These are phyloP conservation scores for Populus simonii DNA, from an alignment of 345 rosid genomes.

Conservation along the genomic window DNA sequence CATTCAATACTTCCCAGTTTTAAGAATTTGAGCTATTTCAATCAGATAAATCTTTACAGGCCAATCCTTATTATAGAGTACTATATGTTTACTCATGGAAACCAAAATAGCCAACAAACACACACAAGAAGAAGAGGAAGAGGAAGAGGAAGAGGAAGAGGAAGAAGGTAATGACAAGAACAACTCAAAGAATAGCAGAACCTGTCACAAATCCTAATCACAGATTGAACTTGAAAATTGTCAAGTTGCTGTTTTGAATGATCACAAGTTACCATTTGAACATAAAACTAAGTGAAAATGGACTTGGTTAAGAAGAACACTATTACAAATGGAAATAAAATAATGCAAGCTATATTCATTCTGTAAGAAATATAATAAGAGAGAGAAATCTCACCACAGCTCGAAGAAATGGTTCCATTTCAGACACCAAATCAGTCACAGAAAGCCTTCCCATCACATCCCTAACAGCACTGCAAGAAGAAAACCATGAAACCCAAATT, in stretches of 20 bases:
- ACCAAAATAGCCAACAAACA: background rate
- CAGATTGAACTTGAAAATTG: background rate
- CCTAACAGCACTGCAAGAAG: constrained; percentile 39
- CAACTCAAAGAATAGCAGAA: background rate
- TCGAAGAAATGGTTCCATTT: constrained; percentile 50
- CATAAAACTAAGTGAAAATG: background rate
- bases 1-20: background rate
- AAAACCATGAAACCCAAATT: background rate
- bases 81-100: background rate
- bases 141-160: background rate
- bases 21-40: background rate
- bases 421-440: constrained; percentile 20
- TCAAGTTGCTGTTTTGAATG: constrained; percentile 2
- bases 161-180: background rate
- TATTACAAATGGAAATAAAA: background rate
- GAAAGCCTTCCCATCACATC: constrained; percentile 39
- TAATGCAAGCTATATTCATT: background rate
- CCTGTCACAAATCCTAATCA: background rate
- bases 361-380: background rate
- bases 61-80: background rate
- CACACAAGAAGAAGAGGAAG: background rate
- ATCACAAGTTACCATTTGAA: background rate
- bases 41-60: background rate
- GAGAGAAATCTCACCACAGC: constrained; percentile 35
- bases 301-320: background rate